Percentiles rank a stretch among this genome's conserved stretches.
phyloP scores from a whole-genome alignment of 179 eudicot species.

The Silene vulgaris region DNA sequence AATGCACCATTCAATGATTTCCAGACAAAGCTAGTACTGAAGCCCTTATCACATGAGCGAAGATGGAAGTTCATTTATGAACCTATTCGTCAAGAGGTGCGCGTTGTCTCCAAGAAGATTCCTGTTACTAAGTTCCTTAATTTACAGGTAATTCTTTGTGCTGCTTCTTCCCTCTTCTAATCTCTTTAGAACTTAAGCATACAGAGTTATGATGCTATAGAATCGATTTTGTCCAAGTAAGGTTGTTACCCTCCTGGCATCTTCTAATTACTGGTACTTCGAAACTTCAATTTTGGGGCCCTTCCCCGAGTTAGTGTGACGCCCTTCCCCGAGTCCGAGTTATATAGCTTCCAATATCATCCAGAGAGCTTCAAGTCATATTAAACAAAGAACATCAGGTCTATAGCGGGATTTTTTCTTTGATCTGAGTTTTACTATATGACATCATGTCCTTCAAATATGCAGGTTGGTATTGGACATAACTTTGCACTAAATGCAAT shows the following conservation, averaged over 20 bases:
- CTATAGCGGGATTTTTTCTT: neutral
- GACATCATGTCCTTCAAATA: neutral
- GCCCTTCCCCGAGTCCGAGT: neutral
- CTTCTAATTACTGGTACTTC: neutral
- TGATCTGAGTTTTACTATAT: neutral
- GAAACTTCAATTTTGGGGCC: neutral
- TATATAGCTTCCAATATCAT: too few species aligned
- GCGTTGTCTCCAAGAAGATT: constrained; percentile 79
- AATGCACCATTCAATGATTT: constrained; percentile 69
- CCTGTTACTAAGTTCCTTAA: constrained; percentile 77
- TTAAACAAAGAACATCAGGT: neutral
- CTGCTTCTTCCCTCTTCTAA: neutral
- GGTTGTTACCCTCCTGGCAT: neutral
- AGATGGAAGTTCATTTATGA: constrained; percentile 71
- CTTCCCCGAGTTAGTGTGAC: neutral
- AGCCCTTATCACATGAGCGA: constrained; percentile 65
- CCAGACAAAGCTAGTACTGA: constrained; percentile 68
- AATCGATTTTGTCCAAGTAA: neutral
- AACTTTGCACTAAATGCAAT: constrained; percentile 60
- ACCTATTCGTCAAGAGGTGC: constrained; percentile 71
- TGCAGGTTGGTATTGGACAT: constrained; percentile 83
- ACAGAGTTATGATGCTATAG: neutral
- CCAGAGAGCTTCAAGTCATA: neutral
- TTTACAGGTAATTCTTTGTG: constrained; percentile 48
- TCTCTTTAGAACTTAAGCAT: neutral